Evolutionary conservation across 495 filamentous ascomycete genomes (phyloP).

Genomic region (Trichoderma virens): DNA sequence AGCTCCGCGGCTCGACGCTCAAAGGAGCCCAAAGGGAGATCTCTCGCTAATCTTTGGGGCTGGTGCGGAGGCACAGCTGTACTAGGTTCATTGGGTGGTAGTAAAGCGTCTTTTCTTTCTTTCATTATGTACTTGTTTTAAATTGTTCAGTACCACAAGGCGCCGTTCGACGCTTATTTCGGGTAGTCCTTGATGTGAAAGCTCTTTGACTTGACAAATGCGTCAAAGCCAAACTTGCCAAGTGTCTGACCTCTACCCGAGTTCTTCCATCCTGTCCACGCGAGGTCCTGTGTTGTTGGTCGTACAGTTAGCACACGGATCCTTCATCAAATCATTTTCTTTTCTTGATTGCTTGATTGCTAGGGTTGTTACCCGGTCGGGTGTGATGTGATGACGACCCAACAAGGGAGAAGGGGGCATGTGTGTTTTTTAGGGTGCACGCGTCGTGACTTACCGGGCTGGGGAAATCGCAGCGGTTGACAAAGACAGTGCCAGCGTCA

Average conservation of each 20-base stretch:
- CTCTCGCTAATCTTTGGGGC: conserved; percentile 7
- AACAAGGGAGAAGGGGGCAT: not conserved
- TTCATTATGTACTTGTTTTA: not conserved
- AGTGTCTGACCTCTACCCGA: conserved; percentile 86
- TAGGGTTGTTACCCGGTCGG: not conserved
- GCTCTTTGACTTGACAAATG: conserved; percentile 93
- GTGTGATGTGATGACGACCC: not conserved
- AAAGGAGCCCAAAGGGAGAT: not conserved
- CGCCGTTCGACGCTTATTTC: conserved; percentile 37
- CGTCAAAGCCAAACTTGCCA: conserved; percentile 85
- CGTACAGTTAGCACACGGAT: conserved; percentile 17
- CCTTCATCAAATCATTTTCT: conserved; percentile 17
- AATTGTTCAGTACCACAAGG: not conserved
- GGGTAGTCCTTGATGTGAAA: conserved; percentile 89
- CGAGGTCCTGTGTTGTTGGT: conserved; percentile 62
- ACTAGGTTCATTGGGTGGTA: not conserved
- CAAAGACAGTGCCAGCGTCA: conserved; percentile 93
- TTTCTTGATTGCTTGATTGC: not conserved
- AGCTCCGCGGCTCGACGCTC: not conserved
- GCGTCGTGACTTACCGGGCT: conserved; percentile 63
- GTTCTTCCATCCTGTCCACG: conserved; percentile 97
- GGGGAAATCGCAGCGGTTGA: conserved; percentile 91
- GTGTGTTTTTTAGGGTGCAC: not conserved
- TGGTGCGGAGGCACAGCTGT: conserved; percentile 2
- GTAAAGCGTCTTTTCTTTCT: not conserved